Evolutionary conservation across 768 basidiomycete species (phyloP).

Genomic region (Clitopilus passeckerianus): DNA sequence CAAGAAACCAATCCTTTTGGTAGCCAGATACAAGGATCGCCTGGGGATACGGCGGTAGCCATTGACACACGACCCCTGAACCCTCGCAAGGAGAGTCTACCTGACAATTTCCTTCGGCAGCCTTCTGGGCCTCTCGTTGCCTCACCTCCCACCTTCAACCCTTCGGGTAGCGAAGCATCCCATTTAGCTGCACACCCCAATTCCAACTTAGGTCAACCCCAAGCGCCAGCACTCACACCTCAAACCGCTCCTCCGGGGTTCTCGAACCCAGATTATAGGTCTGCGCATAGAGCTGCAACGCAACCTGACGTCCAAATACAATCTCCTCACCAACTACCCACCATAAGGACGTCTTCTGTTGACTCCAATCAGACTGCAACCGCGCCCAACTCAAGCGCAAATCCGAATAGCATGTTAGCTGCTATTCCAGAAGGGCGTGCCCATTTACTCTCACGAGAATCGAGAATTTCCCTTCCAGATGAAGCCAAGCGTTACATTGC

Average conservation of each 20-base stretch:
- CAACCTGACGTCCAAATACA: conserved; percentile 6
- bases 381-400: conserved; percentile 10
- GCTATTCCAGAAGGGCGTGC: conserved; percentile 26
- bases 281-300: conserved; percentile 5
- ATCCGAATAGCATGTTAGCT: conserved; percentile 22
- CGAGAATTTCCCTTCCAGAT: conserved; percentile 67
- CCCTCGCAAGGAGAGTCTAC: conserved; percentile 31
- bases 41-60: background rate
- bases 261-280: background rate
- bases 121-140: conserved; percentile 8
- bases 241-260: conserved; percentile 16
- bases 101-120: conserved; percentile 25
- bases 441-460: conserved; percentile 50
- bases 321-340: conserved; percentile 8
- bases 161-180: background rate
- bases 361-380: conserved; percentile 13
- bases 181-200: background rate
- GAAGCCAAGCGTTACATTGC: conserved; percentile 73
- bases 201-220: conserved; percentile 7
- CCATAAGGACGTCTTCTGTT: conserved; percentile 10
- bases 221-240: conserved; percentile 7
- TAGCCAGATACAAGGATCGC: conserved; percentile 4
- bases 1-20: conserved; percentile 25
- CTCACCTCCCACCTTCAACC: background rate
- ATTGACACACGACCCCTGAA: conserved; percentile 6